Evolutionary conservation across 2,329 filamentous ascomycete genomes (phyloP), one percentile per base, ranked within the genome.

Genomic region (Penicillium sp.): DNA sequence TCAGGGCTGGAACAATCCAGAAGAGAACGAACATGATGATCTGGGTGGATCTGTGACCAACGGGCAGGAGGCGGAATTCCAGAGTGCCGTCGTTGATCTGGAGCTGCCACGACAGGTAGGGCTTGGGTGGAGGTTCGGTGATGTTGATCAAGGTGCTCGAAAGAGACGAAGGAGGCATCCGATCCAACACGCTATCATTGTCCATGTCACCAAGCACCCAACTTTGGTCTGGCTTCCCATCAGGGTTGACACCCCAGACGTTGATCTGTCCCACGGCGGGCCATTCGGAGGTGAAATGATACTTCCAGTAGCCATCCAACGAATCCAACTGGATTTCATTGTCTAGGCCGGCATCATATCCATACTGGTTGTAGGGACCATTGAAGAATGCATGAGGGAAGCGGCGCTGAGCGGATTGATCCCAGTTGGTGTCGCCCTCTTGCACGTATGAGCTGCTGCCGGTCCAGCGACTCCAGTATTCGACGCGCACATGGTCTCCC

Each of bases 211-310:
- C 87, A 58, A 82, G 83, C 4, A 87, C 82, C 61, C 78, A 81
- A 2, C 81, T 82, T 61, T 85, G 79, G 71, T 89, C 87, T 0
- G 87, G 86, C 64, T 83, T 75, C 35, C 86, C 85, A 71, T 88
- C 82, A 0, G 83, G 81, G 66, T 88, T 86, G 70, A 88, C 84
- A 50, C 87, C 87, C 87, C 87, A 89, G 10, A 87, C 79, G 63
- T 88, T 89, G 61, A 88, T 74, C 68, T 88, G 86, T 57, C 86
- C 82, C 49, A 82, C 75, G 3, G 83, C 82, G 1, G 87, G 87
- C 82, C 85, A 89, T 69, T 89, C 87, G 5, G 81, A 79, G 77
- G 88, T 83, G 62, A 88, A 85, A 65, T 85, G 79, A 64, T 83
- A 84, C 17, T 78, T 75, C 87, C 87, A 89, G 2, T 75, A 74